Evolutionary conservation across 176 grass and related monocot genomes (phyloP), one percentile per base, ranked within the genome.

Genomic region (Aegilops speltoides): DNA sequence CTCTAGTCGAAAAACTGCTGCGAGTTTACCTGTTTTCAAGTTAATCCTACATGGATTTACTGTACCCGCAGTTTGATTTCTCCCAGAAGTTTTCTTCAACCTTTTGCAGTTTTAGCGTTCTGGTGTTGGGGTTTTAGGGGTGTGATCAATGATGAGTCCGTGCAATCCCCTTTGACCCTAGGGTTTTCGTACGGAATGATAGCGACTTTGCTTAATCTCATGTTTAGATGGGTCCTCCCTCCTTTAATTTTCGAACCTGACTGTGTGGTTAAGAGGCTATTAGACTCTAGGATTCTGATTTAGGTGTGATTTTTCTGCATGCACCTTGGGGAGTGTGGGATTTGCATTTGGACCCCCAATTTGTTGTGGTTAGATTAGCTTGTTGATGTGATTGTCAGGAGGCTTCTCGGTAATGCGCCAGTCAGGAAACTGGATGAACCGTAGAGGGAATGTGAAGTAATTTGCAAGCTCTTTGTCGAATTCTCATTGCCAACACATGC

Each of bases 221-320:
- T 45, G 20, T 46, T 23, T 16, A 29, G 31, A 76, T 50, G 87
- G 79, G 20, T 34, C 71, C 80, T 43, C 71, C 80, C 45, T 43
- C 59, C 2, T 15, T 73, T 79, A 17, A 37, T 34, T 8, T 50
- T 37, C 29, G 36, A 84, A 22, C 67, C 22, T 60, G 46, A 38
- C 24, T 61, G 19, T 79, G 67, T 76, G 60, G 61, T 52, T 50
- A 71, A 82, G 78, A 62, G 36, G 59, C 0, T 29, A 76, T 81
- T 59, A 69, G 36, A 36, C 56, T 76, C 34, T 61, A 76, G 16
- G 76, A 19, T 48, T 76, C 43, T 36, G 8, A 33, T 57, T 74
- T 28, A 34, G 66, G 56, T 84, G 76, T 84, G 74, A 22, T 91
- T 91, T 91, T 76, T 68, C 68, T 87, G 89, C 85, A 91, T 91